These are phyloP conservation scores for Pseudogymnoascus sp. DNA, from an alignment of 2,329 filamentous ascomycete species.

Conservation along the genomic window DNA sequence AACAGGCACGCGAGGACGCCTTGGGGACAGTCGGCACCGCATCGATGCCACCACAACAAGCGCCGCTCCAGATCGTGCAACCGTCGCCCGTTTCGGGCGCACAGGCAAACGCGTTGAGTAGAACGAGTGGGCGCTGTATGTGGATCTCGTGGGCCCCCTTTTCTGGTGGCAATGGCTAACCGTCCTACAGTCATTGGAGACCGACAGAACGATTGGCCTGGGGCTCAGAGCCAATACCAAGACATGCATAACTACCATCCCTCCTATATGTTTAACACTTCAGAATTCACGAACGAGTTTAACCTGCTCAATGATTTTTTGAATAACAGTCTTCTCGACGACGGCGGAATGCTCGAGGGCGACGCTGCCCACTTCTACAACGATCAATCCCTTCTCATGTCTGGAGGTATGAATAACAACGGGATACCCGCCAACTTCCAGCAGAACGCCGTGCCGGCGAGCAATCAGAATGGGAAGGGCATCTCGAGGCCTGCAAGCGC, in stretches of 20 bases:
- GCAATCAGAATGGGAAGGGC: constrained; percentile 41
- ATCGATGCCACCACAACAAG: constrained; percentile 35
- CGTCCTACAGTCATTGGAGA: constrained; percentile 61
- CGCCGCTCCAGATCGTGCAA: constrained; percentile 62
- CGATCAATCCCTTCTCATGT: constrained; percentile 41
- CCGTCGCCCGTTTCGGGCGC: constrained; percentile 60
- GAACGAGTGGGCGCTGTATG: constrained; percentile 69
- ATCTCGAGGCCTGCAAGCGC: constrained; percentile 54
- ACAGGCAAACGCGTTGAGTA: constrained; percentile 52
- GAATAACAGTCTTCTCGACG: constrained; percentile 83
- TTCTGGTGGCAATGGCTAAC: constrained; percentile 22
- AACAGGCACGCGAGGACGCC: constrained; percentile 37
- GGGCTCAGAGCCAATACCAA: constrained; percentile 69
- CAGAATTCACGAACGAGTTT: constrained; percentile 91
- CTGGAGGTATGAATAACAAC: constrained; percentile 39
- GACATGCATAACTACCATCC: constrained; percentile 92
- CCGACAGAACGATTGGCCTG: constrained; percentile 66
- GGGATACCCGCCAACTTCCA: constrained; percentile 27
- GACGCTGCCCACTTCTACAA: constrained; percentile 55
- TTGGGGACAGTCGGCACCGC: constrained; percentile 29
- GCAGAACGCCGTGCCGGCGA: constrained; percentile 26
- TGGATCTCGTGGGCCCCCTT: constrained; percentile 25
- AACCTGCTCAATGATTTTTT: constrained; percentile 95
- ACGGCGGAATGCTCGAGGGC: constrained; percentile 62
- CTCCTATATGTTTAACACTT: constrained; percentile 87